phyloP scores from a whole-genome alignment of 2,329 filamentous ascomycete species.

The Rosellinia necatrix region DNA sequence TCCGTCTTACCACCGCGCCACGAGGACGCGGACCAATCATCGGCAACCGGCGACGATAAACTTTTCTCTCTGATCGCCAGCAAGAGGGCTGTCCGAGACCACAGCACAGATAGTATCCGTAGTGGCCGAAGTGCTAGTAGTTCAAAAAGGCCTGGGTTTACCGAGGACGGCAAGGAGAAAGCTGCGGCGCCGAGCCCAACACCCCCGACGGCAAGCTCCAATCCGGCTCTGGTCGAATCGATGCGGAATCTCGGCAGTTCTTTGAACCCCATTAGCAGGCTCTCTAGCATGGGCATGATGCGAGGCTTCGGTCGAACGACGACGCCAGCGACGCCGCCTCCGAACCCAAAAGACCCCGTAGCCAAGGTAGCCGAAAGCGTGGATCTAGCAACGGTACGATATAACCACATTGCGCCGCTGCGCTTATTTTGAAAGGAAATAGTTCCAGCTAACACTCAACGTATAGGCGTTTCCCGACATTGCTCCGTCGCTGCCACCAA shows the following conservation, averaged over 20 bases:
- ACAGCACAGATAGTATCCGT: conserved; percentile 73
- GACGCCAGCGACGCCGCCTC: conserved; percentile 45
- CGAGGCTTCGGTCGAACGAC: conserved; percentile 71
- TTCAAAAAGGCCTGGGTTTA: conserved; percentile 61
- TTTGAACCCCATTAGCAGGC: conserved; percentile 80
- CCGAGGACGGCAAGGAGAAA: conserved; percentile 50
- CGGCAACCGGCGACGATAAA: conserved; percentile 59
- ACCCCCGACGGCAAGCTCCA: conserved; percentile 42
- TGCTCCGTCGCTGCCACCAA: conserved; percentile 58
- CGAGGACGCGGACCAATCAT: conserved; percentile 43
- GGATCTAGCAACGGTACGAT: conserved; percentile 61
- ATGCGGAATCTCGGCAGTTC: conserved; percentile 80
- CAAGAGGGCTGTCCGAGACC: conserved; percentile 65
- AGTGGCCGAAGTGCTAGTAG: conserved; percentile 68
- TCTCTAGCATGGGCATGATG: conserved; percentile 74
- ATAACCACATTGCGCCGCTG: no score
- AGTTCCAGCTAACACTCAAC: conserved; percentile 1
- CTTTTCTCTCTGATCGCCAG: conserved; percentile 74
- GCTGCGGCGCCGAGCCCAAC: conserved; percentile 38
- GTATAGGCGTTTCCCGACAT: conserved; percentile 65
- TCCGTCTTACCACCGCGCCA: conserved; percentile 56
- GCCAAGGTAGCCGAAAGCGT: conserved; percentile 53
- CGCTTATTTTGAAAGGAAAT: background rate
- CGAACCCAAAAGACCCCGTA: conserved; percentile 43
- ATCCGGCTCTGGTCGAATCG: conserved; percentile 74